Conservation (phyloP, 129 eudicot genomes). For the Sambucus nigra region DNA sequence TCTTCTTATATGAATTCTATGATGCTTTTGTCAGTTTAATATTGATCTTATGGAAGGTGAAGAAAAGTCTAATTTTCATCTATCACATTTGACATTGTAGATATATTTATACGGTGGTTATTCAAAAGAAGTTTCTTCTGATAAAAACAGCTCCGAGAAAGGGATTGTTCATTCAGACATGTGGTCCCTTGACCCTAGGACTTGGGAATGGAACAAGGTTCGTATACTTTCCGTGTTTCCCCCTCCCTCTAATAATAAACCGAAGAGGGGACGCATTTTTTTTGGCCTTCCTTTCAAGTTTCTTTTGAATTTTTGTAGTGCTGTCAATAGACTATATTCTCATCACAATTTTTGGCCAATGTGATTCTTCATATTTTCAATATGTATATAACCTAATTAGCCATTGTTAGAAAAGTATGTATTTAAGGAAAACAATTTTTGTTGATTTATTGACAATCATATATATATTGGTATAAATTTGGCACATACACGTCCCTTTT, state of each 20-base stretch:
- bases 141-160: constrained; percentile 76
- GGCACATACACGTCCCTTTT: background rate
- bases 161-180: constrained; percentile 93
- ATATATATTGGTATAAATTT: background rate
- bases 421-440: too few species aligned
- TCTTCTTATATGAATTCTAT: background rate
- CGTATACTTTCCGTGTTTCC: constrained; percentile 6
- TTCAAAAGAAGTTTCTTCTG: constrained; percentile 79
- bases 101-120: constrained; percentile 88
- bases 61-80: background rate
- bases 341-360: background rate
- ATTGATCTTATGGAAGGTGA: background rate
- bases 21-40: background rate
- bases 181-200: constrained; percentile 95
- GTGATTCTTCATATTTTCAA: too few species aligned
- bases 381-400: too few species aligned
- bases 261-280: background rate
- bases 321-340: background rate
- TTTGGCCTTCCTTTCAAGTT: background rate
- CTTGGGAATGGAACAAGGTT: constrained; percentile 99
- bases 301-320: background rate
- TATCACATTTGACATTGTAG: constrained; percentile 27
- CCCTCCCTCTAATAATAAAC: background rate
- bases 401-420: too few species aligned
- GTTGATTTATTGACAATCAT: too few species aligned